Conservation (phyloP, 768 basidiomycete species). For the Brasilioporus rufonigricans region DNA sequence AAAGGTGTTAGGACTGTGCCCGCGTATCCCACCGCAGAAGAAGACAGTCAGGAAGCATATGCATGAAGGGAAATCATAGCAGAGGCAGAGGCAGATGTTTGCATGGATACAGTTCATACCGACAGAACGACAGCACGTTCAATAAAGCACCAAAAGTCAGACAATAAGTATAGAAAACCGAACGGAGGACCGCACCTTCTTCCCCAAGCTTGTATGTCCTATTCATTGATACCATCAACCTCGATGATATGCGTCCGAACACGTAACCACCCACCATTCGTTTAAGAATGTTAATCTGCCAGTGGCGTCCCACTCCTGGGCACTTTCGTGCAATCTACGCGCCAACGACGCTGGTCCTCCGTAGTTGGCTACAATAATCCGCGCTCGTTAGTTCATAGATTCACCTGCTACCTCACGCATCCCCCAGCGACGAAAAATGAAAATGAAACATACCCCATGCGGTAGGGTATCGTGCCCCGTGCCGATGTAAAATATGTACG, state of each 20-base stretch:
- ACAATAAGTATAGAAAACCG: neutral
- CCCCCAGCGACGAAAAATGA: neutral
- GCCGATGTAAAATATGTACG: conserved; percentile 76
- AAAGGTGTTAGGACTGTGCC: conserved; percentile 79
- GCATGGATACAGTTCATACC: too few species aligned
- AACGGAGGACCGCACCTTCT: conserved; percentile 50
- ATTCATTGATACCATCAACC: neutral
- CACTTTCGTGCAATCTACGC: conserved; percentile 49
- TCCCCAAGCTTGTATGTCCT: conserved; percentile 91
- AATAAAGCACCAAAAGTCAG: neutral
- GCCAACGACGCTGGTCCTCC: conserved; percentile 63
- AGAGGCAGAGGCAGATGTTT: too few species aligned
- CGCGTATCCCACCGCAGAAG: too few species aligned
- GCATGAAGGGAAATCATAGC: neutral
- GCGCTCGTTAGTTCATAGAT: neutral
- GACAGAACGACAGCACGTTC: too few species aligned
- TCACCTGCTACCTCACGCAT: neutral
- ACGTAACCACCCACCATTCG: conserved; percentile 53
- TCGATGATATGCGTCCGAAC: conserved; percentile 7
- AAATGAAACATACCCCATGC: conserved; percentile 48
- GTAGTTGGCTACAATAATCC: conserved; percentile 42
- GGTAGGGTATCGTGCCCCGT: conserved; percentile 77
- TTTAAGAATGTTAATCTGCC: conserved; percentile 77
- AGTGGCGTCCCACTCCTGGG: conserved; percentile 59
- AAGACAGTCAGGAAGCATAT: neutral